A percentile compares a stretch with the other conserved stretches of the same genome.
phyloP scores from a whole-genome alignment of 2,329 filamentous ascomycete genomes.

The Colletotrichum godetiae region DNA sequence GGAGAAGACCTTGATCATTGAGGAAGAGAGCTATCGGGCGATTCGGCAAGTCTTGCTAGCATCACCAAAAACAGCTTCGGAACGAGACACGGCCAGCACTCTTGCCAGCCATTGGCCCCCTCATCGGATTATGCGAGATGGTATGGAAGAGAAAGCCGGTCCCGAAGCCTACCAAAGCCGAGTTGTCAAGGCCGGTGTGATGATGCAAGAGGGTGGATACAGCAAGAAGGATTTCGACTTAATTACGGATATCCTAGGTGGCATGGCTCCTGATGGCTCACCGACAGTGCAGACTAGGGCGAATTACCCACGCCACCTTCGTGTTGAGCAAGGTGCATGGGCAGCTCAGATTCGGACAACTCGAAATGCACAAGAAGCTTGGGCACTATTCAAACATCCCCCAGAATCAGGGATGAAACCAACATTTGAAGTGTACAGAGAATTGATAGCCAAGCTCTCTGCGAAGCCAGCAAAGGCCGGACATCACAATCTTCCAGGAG shows the following conservation, averaged over 20 bases:
- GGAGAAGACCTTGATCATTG: constrained; percentile 61
- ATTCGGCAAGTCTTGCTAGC: constrained; percentile 66
- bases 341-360: constrained; percentile 68
- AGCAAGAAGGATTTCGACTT: constrained; percentile 57
- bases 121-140: constrained; percentile 67
- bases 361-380: constrained; percentile 71
- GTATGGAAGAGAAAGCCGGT: constrained; percentile 66
- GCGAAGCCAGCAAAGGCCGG: constrained; percentile 43
- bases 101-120: constrained; percentile 69
- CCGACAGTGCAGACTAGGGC: constrained; percentile 66
- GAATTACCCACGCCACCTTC: constrained; percentile 11
- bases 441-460: constrained; percentile 70
- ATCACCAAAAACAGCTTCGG: constrained; percentile 62
- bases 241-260: constrained; percentile 64
- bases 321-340: constrained; percentile 52
- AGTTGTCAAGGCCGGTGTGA: constrained; percentile 61
- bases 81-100: constrained; percentile 59
- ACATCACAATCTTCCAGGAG: constrained; percentile 37
- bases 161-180: constrained; percentile 65
- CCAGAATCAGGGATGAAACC: constrained; percentile 49
- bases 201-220: constrained; percentile 69
- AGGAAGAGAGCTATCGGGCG: constrained; percentile 62
- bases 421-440: constrained; percentile 61
- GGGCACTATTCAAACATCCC: constrained; percentile 60
- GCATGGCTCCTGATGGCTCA: constrained; percentile 59